Evolutionary conservation across 371 early-diverging fungal species (phyloP), one percentile per base, ranked within the genome.

Genomic region (Nosema granulosis): DNA sequence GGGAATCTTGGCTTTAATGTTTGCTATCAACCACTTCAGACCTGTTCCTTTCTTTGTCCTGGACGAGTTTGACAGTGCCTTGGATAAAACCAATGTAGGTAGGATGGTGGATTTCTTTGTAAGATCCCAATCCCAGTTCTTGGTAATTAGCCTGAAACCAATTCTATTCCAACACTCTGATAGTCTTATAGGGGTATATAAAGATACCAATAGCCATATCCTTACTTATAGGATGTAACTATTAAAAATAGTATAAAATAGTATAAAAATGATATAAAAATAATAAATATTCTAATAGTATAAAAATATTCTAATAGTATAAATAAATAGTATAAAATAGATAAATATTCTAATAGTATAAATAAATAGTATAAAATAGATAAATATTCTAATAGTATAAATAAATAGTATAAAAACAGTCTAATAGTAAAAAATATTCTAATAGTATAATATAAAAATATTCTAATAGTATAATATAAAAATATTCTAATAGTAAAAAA

Each of bases 31-130:
- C 83, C 88, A 89, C 84, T 88, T 89, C 86, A 90, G 90, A 49
- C 95, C 95, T 16, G 90, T 97, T 9, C 96, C 97, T 0, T 97
- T 99, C 88, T 96, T 97, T 88, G 92, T 99, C 3, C 87, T 99
- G 75, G 99, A 99, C 83, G 99, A 99, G 86, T 92, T 99, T 4
- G 99, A 99, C 86, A 94, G 96, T 4, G 98, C 98, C 0, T 87
- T 99, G 38, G 99, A 99, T 83, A 93, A 93, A 84, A 88, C 91
- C 66, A 97, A 99, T 83, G 96, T 97, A 3, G 87, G 89, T 12
- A 90, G 90, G 77, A 90, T 99, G 38, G 92, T 93, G 0, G 87
- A 87, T 43, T 97, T 94, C 84, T 88, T 99, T 63, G 89, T 90
- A 50, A 82, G 35, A 28, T 34, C 18, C 22, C 51, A 63, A 18